phyloP scores from a whole-genome alignment of 768 basidiomycete genomes.

The Boletus eberwhitei region DNA sequence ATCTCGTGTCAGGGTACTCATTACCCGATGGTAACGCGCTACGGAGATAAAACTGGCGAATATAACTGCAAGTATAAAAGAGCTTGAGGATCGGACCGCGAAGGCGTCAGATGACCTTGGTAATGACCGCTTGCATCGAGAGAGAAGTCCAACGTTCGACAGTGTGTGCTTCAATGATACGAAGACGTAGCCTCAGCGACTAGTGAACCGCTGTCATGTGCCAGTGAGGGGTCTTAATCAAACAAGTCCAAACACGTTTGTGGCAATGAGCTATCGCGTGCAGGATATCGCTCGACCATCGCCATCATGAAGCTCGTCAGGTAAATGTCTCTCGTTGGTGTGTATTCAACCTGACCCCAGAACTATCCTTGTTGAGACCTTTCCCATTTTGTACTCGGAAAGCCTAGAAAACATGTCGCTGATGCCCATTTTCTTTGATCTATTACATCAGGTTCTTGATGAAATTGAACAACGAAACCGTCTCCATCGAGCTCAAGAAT shows the following conservation, averaged over 20 bases:
- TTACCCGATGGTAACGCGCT: too few relatives aligned
- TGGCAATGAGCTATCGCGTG: slow-evolving; percentile 12
- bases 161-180: not conserved
- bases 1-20: too few relatives aligned
- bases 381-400: slow-evolving; percentile 1
- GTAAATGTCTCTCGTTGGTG: slow-evolving; percentile 35
- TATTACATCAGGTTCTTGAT: slow-evolving; percentile 77
- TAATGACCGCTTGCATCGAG: not conserved
- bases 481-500: slow-evolving; percentile 97
- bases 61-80: not conserved
- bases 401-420: slow-evolving; percentile 9
- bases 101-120: not conserved
- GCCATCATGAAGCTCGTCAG: slow-evolving; percentile 80
- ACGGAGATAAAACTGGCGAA: not conserved
- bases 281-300: slow-evolving; percentile 25
- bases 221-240: not conserved
- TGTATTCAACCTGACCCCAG: slow-evolving; percentile 3
- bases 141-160: not conserved
- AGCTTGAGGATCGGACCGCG: not conserved
- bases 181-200: not conserved
- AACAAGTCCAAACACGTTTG: slow-evolving; percentile 24
- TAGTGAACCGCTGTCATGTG: too few relatives aligned
- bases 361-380: not conserved
- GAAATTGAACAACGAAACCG: slow-evolving; percentile 99
- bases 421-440: slow-evolving; percentile 20